These are phyloP conservation scores for Micromonas commoda DNA, from an alignment of 139 green algal genomes.

Conservation along the genomic window DNA sequence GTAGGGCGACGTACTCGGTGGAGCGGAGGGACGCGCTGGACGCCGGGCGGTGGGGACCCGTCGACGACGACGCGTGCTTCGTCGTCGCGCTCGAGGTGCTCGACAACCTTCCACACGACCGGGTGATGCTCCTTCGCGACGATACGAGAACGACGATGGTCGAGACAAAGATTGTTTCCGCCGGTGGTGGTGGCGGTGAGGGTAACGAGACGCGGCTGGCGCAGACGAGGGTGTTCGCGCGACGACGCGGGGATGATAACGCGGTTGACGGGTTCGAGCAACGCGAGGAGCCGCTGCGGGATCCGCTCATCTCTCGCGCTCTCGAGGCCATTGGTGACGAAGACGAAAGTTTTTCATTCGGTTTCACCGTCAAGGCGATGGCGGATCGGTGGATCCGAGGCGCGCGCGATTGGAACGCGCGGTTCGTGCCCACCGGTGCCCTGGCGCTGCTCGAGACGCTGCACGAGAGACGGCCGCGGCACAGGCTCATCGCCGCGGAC, in stretches of 20 bases:
- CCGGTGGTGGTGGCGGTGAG: neutral
- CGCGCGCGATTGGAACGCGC: neutral
- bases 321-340: neutral
- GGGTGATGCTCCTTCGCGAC: too few relatives aligned
- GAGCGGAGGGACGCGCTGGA: neutral
- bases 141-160: too few relatives aligned
- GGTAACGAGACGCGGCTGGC: neutral
- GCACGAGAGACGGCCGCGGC: slow-evolving; percentile 50
- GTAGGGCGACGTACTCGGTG: neutral
- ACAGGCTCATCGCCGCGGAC: slow-evolving; percentile 69
- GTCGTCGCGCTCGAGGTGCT: slow-evolving; percentile 58
- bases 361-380: neutral
- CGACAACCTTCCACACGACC: slow-evolving; percentile 76
- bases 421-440: slow-evolving; percentile 18
- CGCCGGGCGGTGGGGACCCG: neutral
- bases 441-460: slow-evolving; percentile 62
- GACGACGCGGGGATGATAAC: too few relatives aligned
- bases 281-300: neutral
- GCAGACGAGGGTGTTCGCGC: too few relatives aligned
- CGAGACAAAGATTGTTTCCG: slow-evolving; percentile 19
- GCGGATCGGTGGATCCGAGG: neutral
- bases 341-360: neutral
- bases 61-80: slow-evolving; percentile 7
- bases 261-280: too few relatives aligned
- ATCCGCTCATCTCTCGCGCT: slow-evolving; percentile 2